These are phyloP conservation scores for Chiua virens DNA, from an alignment of 768 basidiomycete species.

Conservation along the genomic window DNA sequence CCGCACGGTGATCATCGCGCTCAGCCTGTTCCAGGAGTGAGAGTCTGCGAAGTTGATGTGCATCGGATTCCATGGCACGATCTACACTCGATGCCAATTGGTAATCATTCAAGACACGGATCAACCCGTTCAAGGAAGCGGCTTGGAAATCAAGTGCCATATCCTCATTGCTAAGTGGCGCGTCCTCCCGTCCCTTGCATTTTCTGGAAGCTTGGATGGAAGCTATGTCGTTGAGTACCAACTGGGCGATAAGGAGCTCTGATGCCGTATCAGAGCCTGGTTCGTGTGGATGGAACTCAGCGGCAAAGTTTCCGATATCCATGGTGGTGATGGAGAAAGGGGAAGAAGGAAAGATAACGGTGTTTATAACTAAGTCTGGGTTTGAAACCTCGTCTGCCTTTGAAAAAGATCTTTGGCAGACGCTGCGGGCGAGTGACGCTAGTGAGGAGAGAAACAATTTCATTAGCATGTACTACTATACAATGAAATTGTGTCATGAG, in stretches of 20 bases:
- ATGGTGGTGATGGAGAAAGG: background rate
- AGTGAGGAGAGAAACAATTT: too few species aligned
- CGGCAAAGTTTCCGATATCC: conserved; percentile 9
- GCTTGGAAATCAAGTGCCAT: conserved; percentile 44
- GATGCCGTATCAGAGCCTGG: conserved; percentile 34
- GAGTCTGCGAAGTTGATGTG: conserved; percentile 30
- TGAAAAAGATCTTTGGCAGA: too few species aligned
- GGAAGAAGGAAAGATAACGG: too few species aligned
- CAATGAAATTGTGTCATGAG: too few species aligned
- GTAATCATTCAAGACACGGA: conserved; percentile 36
- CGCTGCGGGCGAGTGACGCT: too few species aligned
- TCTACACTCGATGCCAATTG: conserved; percentile 33
- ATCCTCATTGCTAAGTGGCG: conserved; percentile 42
- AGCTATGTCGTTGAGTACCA: conserved; percentile 43
- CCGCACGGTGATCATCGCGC: conserved; percentile 42
- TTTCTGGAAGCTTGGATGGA: conserved; percentile 36
- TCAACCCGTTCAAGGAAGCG: conserved; percentile 32
- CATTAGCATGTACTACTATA: too few species aligned
- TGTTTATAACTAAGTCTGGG: too few species aligned
- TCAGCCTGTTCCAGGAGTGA: conserved; percentile 37
- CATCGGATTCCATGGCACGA: conserved; percentile 40
- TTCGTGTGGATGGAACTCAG: conserved; percentile 11
- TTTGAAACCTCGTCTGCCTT: too few species aligned
- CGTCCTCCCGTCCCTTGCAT: conserved; percentile 35
- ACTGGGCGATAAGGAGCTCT: conserved; percentile 40